phyloP scores from a whole-genome alignment of 345 rosid species.

The Raphanus raphanistrum region DNA sequence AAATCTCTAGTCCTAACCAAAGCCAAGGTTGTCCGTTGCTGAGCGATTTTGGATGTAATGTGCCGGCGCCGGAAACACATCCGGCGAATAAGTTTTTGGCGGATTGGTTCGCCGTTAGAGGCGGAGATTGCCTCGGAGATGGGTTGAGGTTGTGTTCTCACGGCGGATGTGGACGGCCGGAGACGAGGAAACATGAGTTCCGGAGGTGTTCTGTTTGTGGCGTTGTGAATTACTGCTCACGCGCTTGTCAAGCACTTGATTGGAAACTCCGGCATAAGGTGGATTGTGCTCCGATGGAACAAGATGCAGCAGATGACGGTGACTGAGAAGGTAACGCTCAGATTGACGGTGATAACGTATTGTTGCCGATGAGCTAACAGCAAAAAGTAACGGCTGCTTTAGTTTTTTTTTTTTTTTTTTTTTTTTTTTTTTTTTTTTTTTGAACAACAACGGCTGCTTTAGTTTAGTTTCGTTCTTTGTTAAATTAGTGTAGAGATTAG shows the following conservation, averaged over 20 bases:
- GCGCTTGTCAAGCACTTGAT: constrained; percentile 96
- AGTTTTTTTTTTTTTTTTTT: too few relatives aligned
- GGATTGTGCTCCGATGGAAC: constrained; percentile 70
- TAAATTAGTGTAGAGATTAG: not conserved
- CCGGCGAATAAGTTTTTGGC: constrained; percentile 72
- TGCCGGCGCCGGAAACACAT: constrained; percentile 88
- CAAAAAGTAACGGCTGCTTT: constrained; percentile 33
- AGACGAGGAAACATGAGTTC: constrained; percentile 88
- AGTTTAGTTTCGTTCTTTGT: not conserved
- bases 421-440: too few relatives aligned
- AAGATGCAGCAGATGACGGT: constrained; percentile 50
- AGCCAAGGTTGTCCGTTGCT: constrained; percentile 66
- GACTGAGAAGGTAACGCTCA: constrained; percentile 49
- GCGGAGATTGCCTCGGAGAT: constrained; percentile 43
- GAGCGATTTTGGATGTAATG: constrained; percentile 96
- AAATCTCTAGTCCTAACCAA: constrained; percentile 29
- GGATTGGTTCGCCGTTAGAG: constrained; percentile 65
- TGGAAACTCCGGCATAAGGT: constrained; percentile 91
- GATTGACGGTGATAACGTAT: constrained; percentile 37
- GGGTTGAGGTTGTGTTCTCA: constrained; percentile 85
- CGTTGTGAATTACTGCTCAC: constrained; percentile 87
- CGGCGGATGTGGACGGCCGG: constrained; percentile 84
- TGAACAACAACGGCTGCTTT: constrained; percentile 34
- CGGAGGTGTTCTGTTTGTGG: constrained; percentile 96
- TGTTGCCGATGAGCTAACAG: constrained; percentile 38